Evolutionary conservation across 1,284 basidiomycete genomes (phyloP).

Genomic region (Ceratobasidium sp.): DNA sequence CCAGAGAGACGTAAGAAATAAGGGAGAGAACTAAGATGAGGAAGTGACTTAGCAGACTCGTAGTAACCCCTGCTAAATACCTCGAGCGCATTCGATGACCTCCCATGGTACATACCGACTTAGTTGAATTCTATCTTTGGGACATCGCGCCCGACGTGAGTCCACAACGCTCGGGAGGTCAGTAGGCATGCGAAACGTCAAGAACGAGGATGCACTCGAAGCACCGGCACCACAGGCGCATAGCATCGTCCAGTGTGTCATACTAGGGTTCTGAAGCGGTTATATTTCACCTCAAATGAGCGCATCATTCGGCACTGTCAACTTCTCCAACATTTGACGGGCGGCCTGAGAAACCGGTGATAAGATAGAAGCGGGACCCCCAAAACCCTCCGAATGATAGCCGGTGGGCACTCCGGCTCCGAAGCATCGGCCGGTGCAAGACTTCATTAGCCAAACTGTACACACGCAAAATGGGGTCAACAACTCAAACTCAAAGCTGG

Average conservation of each 20-base stretch:
- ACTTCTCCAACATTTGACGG: constrained; percentile 23
- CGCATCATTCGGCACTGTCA: background rate
- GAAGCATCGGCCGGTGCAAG: background rate
- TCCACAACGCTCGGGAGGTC: background rate
- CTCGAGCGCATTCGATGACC: constrained; percentile 10
- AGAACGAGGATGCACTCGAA: constrained; percentile 1
- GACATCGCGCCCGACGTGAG: background rate
- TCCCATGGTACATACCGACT: constrained; percentile 15
- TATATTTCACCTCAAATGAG: constrained; percentile 17
- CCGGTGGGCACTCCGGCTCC: background rate
- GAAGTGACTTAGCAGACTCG: background rate
- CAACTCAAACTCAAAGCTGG: constrained; percentile 24
- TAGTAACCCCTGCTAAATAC: constrained; percentile 8
- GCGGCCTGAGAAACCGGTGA: background rate
- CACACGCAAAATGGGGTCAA: constrained; percentile 26
- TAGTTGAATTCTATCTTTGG: background rate
- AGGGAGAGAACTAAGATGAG: background rate
- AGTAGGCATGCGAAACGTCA: background rate
- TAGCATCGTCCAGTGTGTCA: background rate
- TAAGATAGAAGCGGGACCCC: background rate
- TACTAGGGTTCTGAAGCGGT: background rate
- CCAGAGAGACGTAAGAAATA: background rate
- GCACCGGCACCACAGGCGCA: background rate
- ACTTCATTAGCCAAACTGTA: constrained; percentile 37
- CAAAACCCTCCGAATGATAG: background rate